Evolutionary conservation across 805 yeast species (phyloP).

Genomic region (Ogataea angusta): DNA sequence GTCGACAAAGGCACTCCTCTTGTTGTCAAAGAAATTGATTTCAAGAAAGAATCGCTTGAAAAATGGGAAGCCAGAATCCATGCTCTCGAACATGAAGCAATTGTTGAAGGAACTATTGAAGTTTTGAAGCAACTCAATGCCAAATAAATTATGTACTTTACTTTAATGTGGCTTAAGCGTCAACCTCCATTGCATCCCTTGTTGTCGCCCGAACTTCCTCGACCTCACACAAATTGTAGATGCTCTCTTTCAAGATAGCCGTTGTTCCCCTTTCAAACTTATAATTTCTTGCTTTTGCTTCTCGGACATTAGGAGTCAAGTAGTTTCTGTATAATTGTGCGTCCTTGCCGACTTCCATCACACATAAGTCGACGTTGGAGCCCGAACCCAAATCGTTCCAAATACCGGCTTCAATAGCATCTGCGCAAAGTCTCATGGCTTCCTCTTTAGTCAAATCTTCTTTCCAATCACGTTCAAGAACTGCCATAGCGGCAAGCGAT

Average conservation of each 20-base stretch:
- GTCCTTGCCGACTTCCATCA: conserved; percentile 89
- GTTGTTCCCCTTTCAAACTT: conserved; percentile 94
- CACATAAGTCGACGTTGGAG: conserved; percentile 96
- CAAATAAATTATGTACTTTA: conserved; percentile 2
- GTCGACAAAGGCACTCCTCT: conserved; percentile 94
- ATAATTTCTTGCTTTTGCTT: conserved; percentile 75
- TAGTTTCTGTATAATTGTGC: conserved; percentile 83
- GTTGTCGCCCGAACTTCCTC: conserved; percentile 38
- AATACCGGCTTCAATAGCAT: conserved; percentile 95
- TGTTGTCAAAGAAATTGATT: conserved; percentile 72
- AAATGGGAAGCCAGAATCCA: conserved; percentile 83
- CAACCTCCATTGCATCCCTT: conserved; percentile 51
- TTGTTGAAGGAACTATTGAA: conserved; percentile 82
- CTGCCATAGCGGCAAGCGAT: conserved; percentile 98
- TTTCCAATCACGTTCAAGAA: conserved; percentile 84
- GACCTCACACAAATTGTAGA: conserved; percentile 63
- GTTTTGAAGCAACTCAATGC: conserved; percentile 43
- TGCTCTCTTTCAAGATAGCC: conserved; percentile 67
- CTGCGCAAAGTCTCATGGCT: conserved; percentile 86
- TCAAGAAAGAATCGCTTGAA: conserved; percentile 71
- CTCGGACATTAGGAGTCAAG: conserved; percentile 87
- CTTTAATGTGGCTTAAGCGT: conserved; percentile 20
- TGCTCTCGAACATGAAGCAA: conserved; percentile 79
- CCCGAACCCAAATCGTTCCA: conserved; percentile 99
- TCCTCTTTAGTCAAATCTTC: conserved; percentile 77